These are phyloP conservation scores for Diplodia intermedia DNA, from an alignment of 2,329 filamentous ascomycete species.

Conservation along the genomic window DNA sequence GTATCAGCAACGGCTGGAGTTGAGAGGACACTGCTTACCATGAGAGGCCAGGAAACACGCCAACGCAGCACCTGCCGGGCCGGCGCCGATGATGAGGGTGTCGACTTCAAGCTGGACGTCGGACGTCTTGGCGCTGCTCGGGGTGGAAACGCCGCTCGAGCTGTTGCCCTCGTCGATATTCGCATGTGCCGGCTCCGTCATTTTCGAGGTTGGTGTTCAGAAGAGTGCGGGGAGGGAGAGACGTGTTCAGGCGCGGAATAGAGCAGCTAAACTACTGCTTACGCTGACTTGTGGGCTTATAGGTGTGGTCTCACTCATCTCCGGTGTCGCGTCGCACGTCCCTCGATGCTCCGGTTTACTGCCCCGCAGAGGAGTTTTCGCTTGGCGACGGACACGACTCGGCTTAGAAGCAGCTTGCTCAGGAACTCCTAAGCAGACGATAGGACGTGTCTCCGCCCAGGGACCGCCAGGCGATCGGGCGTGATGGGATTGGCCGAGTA, in stretches of 20 bases:
- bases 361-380: conserved; percentile 14
- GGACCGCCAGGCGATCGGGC: background rate
- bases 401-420: background rate
- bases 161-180: background rate
- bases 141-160: background rate
- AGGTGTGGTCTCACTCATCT: background rate
- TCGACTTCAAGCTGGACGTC: conserved; percentile 49
- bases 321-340: background rate
- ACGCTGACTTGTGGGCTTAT: background rate
- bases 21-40: conserved; percentile 43
- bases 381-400: conserved; percentile 5
- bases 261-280: background rate
- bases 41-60: conserved; percentile 61
- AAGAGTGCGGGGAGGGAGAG: too few relatives aligned
- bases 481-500: conserved; percentile 7
- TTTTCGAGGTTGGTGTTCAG: background rate
- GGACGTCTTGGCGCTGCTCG: background rate
- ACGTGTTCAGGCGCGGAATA: background rate
- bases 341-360: background rate
- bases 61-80: conserved; percentile 62
- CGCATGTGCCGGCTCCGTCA: background rate
- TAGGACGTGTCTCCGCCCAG: background rate
- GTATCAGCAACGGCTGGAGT: background rate
- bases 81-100: conserved; percentile 59
- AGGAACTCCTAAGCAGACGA: conserved; percentile 7